These are phyloP conservation scores for Coelastrella sp. DNA, from an alignment of 139 green algal species.

Conservation along the genomic window DNA sequence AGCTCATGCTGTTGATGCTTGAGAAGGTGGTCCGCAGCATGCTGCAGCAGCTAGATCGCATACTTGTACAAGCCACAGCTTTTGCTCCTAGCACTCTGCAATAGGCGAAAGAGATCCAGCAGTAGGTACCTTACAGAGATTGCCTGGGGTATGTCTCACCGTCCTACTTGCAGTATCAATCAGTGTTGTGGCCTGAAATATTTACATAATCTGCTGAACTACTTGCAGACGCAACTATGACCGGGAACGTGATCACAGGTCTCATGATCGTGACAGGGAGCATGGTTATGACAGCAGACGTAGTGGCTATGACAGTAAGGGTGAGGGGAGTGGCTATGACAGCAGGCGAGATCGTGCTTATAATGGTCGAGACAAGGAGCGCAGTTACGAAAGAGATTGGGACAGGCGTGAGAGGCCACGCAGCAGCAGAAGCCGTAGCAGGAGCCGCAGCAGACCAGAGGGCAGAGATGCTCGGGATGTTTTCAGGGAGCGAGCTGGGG, in stretches of 20 bases:
- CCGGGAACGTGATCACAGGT: slow-evolving; percentile 11
- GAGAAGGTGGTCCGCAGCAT: not conserved
- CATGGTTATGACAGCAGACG: not conserved
- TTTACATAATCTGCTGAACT: too few relatives aligned
- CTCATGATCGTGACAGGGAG: slow-evolving; percentile 6
- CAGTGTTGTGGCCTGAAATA: too few relatives aligned
- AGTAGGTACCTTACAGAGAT: too few relatives aligned
- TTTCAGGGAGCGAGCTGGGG: slow-evolving; percentile 22
- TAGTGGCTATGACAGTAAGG: not conserved
- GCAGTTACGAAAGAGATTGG: slow-evolving; percentile 27
- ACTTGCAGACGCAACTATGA: slow-evolving; percentile 15
- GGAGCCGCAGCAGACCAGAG: not conserved
- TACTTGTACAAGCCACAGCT: too few relatives aligned
- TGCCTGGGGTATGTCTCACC: too few relatives aligned
- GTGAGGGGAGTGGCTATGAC: not conserved
- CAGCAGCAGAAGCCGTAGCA: slow-evolving; percentile 40
- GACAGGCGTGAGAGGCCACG: not conserved
- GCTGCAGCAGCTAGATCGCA: not conserved
- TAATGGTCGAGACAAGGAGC: slow-evolving; percentile 10
- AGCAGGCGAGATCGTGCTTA: slow-evolving; percentile 32
- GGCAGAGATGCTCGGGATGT: slow-evolving; percentile 50
- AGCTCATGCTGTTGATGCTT: not conserved
- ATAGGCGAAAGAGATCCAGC: too few relatives aligned
- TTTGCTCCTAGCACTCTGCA: too few relatives aligned
- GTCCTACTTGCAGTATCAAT: too few relatives aligned